A percentile compares a stretch with the other conserved stretches of the same genome.
These are phyloP conservation scores for Scolecobasidium constrictum DNA, from an alignment of 2,329 filamentous ascomycete species.

Conservation along the genomic window DNA sequence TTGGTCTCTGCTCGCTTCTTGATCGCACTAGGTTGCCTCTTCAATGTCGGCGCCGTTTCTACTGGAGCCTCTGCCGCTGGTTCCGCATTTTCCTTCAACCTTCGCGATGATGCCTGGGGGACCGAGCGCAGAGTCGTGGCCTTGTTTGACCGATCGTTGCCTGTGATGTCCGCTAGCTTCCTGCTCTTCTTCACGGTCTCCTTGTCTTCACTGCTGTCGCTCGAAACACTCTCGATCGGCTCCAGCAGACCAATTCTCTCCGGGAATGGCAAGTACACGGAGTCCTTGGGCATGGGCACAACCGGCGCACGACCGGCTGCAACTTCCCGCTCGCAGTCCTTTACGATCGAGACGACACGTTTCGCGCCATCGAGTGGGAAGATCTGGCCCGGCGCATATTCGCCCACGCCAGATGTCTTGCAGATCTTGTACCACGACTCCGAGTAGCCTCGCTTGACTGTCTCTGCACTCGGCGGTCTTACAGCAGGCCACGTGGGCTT, in stretches of 20 bases:
- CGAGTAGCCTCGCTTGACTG: conserved; percentile 35
- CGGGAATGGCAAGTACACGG: conserved; percentile 36
- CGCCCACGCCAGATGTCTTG: conserved; percentile 39
- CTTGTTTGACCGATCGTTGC: conserved; percentile 26
- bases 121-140: neutral
- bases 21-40: conserved; percentile 2
- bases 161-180: conserved; percentile 32
- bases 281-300: conserved; percentile 37
- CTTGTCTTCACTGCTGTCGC: conserved; percentile 30
- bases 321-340: conserved; percentile 39
- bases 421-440: conserved; percentile 41
- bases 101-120: conserved; percentile 14
- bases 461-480: conserved; percentile 30
- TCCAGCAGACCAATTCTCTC: conserved; percentile 24
- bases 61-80: conserved; percentile 14
- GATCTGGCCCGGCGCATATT: conserved; percentile 32
- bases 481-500: conserved; percentile 37
- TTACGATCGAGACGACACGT: conserved; percentile 37
- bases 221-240: conserved; percentile 16
- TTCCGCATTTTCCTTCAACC: conserved; percentile 26
- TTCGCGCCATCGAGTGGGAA: conserved; percentile 37
- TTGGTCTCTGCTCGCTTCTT: conserved; percentile 1
- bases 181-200: conserved; percentile 26
- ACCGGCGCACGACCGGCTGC: conserved; percentile 35
- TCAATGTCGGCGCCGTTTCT: conserved; percentile 1